A percentile compares a stretch with the other conserved stretches of the same genome.
Conservation (phyloP, 2,329 filamentous ascomycete species). For the Sarocladiaceae sp. region DNA sequence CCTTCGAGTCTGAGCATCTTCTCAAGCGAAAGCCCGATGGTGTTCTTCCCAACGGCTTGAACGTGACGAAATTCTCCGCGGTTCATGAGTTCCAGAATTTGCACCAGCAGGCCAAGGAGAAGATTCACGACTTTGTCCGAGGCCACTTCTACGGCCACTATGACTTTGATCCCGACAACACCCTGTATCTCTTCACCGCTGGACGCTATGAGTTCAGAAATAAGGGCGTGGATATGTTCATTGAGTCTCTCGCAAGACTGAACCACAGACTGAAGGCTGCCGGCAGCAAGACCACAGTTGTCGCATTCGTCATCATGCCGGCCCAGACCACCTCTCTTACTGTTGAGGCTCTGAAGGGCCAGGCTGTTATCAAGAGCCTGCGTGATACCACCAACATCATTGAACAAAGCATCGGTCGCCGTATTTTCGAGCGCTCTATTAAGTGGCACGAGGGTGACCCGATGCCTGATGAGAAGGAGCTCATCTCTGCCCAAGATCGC, state of each 20-base stretch:
- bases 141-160: slow-evolving; percentile 99
- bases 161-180: slow-evolving; percentile 95
- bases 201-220: slow-evolving; percentile 97
- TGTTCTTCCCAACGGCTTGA: slow-evolving; percentile 92
- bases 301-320: slow-evolving; percentile 98
- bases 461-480: slow-evolving; percentile 92
- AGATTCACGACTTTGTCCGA: slow-evolving; percentile 96
- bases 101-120: slow-evolving; percentile 93
- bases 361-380: slow-evolving; percentile 95
- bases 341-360: slow-evolving; percentile 91
- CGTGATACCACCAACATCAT: slow-evolving; percentile 91
- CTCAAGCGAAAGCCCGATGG: slow-evolving; percentile 97
- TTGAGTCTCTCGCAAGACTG: slow-evolving; percentile 88
- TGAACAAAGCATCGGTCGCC: slow-evolving; percentile 85
- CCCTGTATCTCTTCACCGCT: slow-evolving; percentile 94
- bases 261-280: slow-evolving; percentile 86
- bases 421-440: slow-evolving; percentile 90
- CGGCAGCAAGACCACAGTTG: slow-evolving; percentile 88
- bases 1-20: slow-evolving; percentile 95
- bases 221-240: slow-evolving; percentile 99
- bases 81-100: slow-evolving; percentile 99
- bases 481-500: slow-evolving; percentile 87
- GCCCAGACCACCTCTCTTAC: slow-evolving; percentile 93
- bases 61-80: slow-evolving; percentile 94
- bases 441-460: slow-evolving; percentile 94